Evolutionary conservation across 1,139 yeast species (phyloP), one percentile per base, ranked within the genome.

Genomic region (Protomyces macrosporus): DNA sequence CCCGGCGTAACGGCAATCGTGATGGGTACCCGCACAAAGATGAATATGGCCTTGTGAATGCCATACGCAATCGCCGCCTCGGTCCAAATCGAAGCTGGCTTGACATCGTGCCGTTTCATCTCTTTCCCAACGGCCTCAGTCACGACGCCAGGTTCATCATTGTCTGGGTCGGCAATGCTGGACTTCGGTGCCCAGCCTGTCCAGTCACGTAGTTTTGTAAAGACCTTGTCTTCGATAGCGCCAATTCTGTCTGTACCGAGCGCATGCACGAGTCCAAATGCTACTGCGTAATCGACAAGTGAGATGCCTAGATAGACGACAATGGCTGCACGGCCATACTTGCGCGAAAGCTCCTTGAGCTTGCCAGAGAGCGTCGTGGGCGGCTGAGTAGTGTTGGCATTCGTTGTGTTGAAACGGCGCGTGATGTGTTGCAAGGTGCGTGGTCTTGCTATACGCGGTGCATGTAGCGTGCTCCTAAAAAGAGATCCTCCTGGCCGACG

Each of bases 1-100:
- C 84, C 74, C 1, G 98, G 99, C 0, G 98, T 90, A 23, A 91
- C 82, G 4, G 97, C 96, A 0, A 97, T 97, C 0, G 97, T 87
- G 51, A 90, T 75, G 10, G 99, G 98, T 6, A 93, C 77, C 69
- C 99, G 82, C 53, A 90, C 81, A 69, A 93, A 83, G 10, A 87
- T 82, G 53, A 84, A 75, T 67, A 91, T 79, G 4, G 95, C 84
- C 77, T 95, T 93, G 78, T 93, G 98, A 62, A 93, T 78, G 4
- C 97, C 97, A 74, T 93, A 93, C 0, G 98, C 98, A 68, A 95
- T 81, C 23, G 90, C 86, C 70, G 90, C 84, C 74, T 93, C 97
- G 0, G 90, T 83, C 72, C 69, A 60, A 37, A 60, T 34, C 4
- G 54, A 63, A 2, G 53, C 60, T 16, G 52, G 62, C 34, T 60